Base-by-base conservation (phyloP, 306 rosid genomes). In the Pterocarpus macrocarpus region DNA sequence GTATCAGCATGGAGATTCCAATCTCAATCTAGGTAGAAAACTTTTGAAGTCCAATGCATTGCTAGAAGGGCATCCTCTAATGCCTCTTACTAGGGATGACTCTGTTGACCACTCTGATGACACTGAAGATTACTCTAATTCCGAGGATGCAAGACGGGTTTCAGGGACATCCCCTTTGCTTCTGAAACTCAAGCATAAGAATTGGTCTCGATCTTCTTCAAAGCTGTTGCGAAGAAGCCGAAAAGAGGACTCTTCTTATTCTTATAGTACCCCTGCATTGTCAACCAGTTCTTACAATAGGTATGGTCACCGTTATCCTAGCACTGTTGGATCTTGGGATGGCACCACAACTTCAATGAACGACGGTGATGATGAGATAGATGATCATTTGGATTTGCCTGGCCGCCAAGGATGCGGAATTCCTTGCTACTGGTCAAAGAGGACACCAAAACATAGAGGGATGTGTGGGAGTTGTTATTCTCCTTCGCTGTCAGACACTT, bases 281-380 rank as follows among this genome's bases (percentile, higher is more conserved):
- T 95, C 99, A 12, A 88, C 99, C 59, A 82, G 97, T 76, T 95
- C 99, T 82, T 93, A 86, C 65, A 90, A 93, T 50, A 82, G 86
- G 88, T 91, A 88, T 28, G 86, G 63, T 32, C 89, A 75, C 69
- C 86, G 81, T 4, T 87, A 91, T 63, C 92, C 99, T 0, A 91
- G 97, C 81, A 95, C 99, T 17, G 89, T 90, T 85, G 97, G 96
- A 62, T 93, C 99, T 74, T 95, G 97, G 97, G 98, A 92, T 68
- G 97, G 89, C 56, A 91, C 98, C 3, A 86, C 97, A 5, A 86
- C 97, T 50, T 95, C 99, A 0, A 49, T 95, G 71, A 89, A 95
- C 76, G 97, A 90, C 44, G 91, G 82, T 22, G 95, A 90, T 43
- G 94, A 93, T 72, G 98, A 88, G 79, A 86, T 90, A 75, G 97